Percentiles rank a stretch among this genome's conserved stretches.
These are phyloP conservation scores for Hippophae gyantsensis DNA, from an alignment of 306 rosid genomes.

Conservation along the genomic window DNA sequence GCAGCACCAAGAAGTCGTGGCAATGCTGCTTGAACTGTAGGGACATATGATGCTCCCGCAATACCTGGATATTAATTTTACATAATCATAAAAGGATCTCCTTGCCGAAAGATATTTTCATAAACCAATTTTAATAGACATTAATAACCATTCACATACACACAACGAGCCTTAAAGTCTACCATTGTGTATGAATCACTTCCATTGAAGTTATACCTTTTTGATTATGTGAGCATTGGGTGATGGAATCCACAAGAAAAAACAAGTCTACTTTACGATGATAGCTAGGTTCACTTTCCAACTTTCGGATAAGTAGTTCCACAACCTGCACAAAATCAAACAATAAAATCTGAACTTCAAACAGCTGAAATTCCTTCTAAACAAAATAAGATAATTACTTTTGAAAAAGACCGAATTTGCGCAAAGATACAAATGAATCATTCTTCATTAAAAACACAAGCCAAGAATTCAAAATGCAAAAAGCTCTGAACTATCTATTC, in stretches of 20 bases:
- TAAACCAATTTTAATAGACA: background rate
- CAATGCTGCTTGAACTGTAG: conserved; percentile 90
- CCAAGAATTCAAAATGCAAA: background rate
- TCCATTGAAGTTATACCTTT: conserved; percentile 41
- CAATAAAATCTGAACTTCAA: conserved; percentile 17
- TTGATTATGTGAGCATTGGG: conserved; percentile 89
- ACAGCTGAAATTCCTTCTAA: conserved; percentile 4
- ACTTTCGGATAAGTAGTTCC: conserved; percentile 87
- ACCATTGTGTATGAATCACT: conserved; percentile 9
- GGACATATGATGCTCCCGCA: conserved; percentile 95
- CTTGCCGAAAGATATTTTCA: background rate
- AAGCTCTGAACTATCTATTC: no score
- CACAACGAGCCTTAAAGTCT: background rate
- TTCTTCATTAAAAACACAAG: background rate
- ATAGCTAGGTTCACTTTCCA: conserved; percentile 80
- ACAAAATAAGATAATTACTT: background rate
- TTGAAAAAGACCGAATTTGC: background rate
- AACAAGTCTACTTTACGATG: conserved; percentile 95
- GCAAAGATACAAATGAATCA: background rate
- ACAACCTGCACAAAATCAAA: conserved; percentile 58
- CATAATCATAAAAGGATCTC: conserved; percentile 1
- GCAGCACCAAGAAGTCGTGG: conserved; percentile 98
- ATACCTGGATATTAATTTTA: conserved; percentile 48
- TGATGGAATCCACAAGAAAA: conserved; percentile 96
- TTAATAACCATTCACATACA: background rate